Percentiles rank a stretch among this genome's conserved stretches.
phyloP scores from a whole-genome alignment of 495 filamentous ascomycete genomes.

The Aspergillus sparsus region DNA sequence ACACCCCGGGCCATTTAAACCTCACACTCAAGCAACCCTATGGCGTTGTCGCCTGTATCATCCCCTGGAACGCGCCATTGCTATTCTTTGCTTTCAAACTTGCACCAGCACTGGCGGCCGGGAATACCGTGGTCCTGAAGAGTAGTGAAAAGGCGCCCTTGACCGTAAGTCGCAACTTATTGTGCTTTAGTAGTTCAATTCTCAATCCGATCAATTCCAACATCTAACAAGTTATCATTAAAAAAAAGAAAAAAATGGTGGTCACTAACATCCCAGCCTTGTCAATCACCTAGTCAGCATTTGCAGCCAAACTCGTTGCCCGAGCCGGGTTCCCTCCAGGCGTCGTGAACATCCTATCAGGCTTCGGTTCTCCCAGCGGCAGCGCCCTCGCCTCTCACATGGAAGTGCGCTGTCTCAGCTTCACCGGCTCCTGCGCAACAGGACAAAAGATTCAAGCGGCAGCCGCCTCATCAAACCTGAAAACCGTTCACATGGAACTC shows the following conservation, averaged over 20 bases:
- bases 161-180: constrained; percentile 32
- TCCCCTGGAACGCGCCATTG: constrained; percentile 38
- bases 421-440: constrained; percentile 82
- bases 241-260: too few relatives aligned
- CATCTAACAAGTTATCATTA: too few relatives aligned
- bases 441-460: constrained; percentile 86
- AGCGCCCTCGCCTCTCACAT: constrained; percentile 52
- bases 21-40: constrained; percentile 37
- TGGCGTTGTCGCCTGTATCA: constrained; percentile 39
- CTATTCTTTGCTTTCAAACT: constrained; percentile 47
- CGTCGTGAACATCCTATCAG: constrained; percentile 57
- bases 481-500: constrained; percentile 91
- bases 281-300: constrained; percentile 51
- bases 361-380: constrained; percentile 54
- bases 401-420: constrained; percentile 82
- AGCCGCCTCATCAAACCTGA: constrained; percentile 77
- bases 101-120: constrained; percentile 56
- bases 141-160: constrained; percentile 59
- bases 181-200: too few relatives aligned
- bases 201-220: too few relatives aligned
- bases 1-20: constrained; percentile 57
- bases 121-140: constrained; percentile 59
- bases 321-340: constrained; percentile 56
- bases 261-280: neutral
- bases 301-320: constrained; percentile 72